These are phyloP conservation scores for Fonsecaea pugnacius DNA, from an alignment of 2,329 filamentous ascomycete genomes.

Conservation along the genomic window DNA sequence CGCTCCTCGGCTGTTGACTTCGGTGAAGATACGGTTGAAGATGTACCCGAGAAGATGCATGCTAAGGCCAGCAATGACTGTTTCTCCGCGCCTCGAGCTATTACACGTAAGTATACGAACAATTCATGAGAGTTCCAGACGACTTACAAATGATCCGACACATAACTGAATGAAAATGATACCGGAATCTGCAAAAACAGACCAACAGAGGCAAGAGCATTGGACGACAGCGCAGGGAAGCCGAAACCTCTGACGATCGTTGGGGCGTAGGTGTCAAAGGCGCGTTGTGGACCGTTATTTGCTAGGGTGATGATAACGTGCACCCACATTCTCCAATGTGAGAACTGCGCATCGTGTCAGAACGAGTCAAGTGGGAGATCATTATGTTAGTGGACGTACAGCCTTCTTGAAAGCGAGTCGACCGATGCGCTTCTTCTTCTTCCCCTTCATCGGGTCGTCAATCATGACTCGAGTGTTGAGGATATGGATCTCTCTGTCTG, in stretches of 20 bases:
- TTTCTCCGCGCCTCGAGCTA: constrained; percentile 55
- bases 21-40: constrained; percentile 60
- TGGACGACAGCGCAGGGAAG: constrained; percentile 54
- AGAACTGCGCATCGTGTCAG: constrained; percentile 43
- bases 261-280: constrained; percentile 57
- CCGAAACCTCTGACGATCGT: constrained; percentile 60
- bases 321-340: constrained; percentile 58
- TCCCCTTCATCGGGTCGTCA: constrained; percentile 47
- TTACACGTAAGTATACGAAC: background rate
- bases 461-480: constrained; percentile 48
- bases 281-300: constrained; percentile 56
- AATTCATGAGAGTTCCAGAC: background rate
- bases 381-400: constrained; percentile 45
- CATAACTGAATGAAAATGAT: constrained; percentile 57
- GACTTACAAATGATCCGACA: constrained; percentile 59
- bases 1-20: constrained; percentile 48
- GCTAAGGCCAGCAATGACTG: constrained; percentile 56
- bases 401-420: constrained; percentile 48
- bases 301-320: constrained; percentile 58
- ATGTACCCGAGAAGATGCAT: constrained; percentile 58
- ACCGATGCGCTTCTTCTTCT: constrained; percentile 56
- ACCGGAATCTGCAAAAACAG: constrained; percentile 59
- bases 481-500: constrained; percentile 50
- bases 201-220: constrained; percentile 61
- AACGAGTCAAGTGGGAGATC: background rate